These are phyloP conservation scores for Orbilia javanica DNA, from an alignment of 2,329 filamentous ascomycete species.

Conservation along the genomic window DNA sequence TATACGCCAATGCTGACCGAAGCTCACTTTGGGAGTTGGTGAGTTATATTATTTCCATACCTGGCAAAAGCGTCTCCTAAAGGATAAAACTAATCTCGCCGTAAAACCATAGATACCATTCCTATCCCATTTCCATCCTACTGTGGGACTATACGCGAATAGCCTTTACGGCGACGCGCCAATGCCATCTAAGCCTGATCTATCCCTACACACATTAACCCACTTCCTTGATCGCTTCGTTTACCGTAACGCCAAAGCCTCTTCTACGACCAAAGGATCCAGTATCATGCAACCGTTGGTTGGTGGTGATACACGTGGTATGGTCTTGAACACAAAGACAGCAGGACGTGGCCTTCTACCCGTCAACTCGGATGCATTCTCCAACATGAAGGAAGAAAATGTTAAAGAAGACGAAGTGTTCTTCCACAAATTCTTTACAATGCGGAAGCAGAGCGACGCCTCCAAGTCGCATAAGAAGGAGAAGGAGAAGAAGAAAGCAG, in stretches of 20 bases:
- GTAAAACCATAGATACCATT: constrained; percentile 71
- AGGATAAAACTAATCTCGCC: background rate
- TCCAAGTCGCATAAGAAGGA: constrained; percentile 71
- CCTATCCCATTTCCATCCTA: constrained; percentile 88
- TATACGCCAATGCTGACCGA: constrained; percentile 87
- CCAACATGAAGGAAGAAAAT: constrained; percentile 88
- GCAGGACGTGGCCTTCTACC: constrained; percentile 71
- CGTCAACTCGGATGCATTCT: constrained; percentile 90
- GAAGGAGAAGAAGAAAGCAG: constrained; percentile 72
- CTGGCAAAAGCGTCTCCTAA: background rate
- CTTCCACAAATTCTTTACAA: constrained; percentile 93
- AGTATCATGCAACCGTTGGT: constrained; percentile 97
- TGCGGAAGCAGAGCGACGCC: constrained; percentile 71
- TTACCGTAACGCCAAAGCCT: constrained; percentile 90
- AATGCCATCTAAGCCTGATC: constrained; percentile 87
- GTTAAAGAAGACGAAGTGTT: constrained; percentile 93
- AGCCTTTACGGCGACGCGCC: constrained; percentile 77
- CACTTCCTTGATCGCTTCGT: constrained; percentile 98
- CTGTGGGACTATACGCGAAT: constrained; percentile 84
- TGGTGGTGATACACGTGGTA: constrained; percentile 71
- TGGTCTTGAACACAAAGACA: constrained; percentile 70
- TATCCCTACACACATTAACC: constrained; percentile 89
- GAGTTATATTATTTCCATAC: constrained; percentile 64
- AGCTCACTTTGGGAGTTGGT: constrained; percentile 94
- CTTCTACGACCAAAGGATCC: constrained; percentile 75